phyloP scores from a whole-genome alignment of 1,284 basidiomycete species.

The Cutaneotrichosporon sp. region DNA sequence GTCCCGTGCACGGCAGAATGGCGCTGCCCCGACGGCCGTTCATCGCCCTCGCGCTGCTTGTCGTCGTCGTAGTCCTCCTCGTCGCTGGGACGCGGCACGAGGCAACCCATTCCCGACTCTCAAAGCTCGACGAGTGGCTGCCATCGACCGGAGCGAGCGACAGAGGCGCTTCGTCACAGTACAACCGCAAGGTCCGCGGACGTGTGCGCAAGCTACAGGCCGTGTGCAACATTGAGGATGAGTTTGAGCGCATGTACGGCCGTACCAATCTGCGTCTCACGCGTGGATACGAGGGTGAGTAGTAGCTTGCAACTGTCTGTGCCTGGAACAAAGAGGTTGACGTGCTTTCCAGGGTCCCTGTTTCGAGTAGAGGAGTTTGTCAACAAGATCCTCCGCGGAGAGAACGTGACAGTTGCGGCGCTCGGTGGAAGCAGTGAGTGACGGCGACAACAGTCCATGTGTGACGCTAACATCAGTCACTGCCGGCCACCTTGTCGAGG shows the following conservation, averaged over 20 bases:
- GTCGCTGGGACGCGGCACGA: conserved; percentile 1
- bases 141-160: background rate
- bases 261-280: conserved; percentile 36
- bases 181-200: background rate
- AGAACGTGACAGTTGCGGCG: conserved; percentile 32
- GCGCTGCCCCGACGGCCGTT: conserved; percentile 9
- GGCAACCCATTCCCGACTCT: background rate
- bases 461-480: conserved; percentile 31
- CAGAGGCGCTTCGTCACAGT: background rate
- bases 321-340: too few relatives aligned
- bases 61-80: conserved; percentile 9
- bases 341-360: conserved; percentile 27
- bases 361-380: conserved; percentile 28
- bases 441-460: conserved; percentile 6
- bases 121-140: background rate
- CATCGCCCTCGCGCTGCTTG: conserved; percentile 7
- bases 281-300: conserved; percentile 42
- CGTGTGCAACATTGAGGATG: conserved; percentile 22
- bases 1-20: too few relatives aligned
- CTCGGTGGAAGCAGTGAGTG: conserved; percentile 43
- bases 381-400: conserved; percentile 37
- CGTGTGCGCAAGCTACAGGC: background rate
- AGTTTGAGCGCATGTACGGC: conserved; percentile 35
- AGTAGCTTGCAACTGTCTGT: too few relatives aligned
- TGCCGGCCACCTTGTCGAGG: conserved; percentile 36